Percentiles rank a stretch among this genome's conserved stretches.
phyloP scores from a whole-genome alignment of 2,329 filamentous ascomycete genomes.

The Sporothrix pallida region DNA sequence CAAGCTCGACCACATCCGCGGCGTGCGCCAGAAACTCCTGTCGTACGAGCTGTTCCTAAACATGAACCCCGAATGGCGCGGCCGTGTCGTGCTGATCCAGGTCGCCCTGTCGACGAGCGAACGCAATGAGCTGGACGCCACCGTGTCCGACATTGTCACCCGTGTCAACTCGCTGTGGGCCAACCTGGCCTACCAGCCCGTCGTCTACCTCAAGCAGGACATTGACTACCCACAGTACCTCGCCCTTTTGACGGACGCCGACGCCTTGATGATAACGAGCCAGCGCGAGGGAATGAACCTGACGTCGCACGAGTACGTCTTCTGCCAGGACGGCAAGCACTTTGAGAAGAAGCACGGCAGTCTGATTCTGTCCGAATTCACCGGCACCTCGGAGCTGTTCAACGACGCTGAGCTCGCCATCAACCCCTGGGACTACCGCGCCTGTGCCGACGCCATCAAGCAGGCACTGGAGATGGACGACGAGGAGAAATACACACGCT shows the following conservation, averaged over 20 bases:
- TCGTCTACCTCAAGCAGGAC: slow-evolving; percentile 94
- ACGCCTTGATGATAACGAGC: slow-evolving; percentile 92
- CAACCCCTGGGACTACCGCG: slow-evolving; percentile 94
- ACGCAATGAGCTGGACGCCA: slow-evolving; percentile 83
- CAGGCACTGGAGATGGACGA: slow-evolving; percentile 79
- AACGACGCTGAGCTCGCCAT: slow-evolving; percentile 79
- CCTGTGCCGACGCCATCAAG: slow-evolving; percentile 85
- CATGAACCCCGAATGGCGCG: slow-evolving; percentile 87
- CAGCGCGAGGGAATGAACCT: slow-evolving; percentile 97
- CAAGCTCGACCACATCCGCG: slow-evolving; percentile 90
- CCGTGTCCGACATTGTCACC: slow-evolving; percentile 91
- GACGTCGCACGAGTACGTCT: slow-evolving; percentile 91
- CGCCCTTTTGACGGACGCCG: slow-evolving; percentile 86
- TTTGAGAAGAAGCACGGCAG: slow-evolving; percentile 81
- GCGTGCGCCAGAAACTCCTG: slow-evolving; percentile 90
- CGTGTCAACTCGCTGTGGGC: slow-evolving; percentile 92
- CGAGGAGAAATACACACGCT: slow-evolving; percentile 75
- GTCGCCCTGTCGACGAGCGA: slow-evolving; percentile 91
- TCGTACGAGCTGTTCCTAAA: slow-evolving; percentile 94
- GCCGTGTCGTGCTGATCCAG: slow-evolving; percentile 88
- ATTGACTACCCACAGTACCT: slow-evolving; percentile 92
- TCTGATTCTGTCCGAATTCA: slow-evolving; percentile 93
- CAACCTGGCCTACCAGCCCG: slow-evolving; percentile 86
- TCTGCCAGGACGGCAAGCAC: slow-evolving; percentile 84
- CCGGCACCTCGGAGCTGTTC: slow-evolving; percentile 87